Evolutionary conservation across 805 yeast species (phyloP).

Genomic region (Kazachstania taianensis): DNA sequence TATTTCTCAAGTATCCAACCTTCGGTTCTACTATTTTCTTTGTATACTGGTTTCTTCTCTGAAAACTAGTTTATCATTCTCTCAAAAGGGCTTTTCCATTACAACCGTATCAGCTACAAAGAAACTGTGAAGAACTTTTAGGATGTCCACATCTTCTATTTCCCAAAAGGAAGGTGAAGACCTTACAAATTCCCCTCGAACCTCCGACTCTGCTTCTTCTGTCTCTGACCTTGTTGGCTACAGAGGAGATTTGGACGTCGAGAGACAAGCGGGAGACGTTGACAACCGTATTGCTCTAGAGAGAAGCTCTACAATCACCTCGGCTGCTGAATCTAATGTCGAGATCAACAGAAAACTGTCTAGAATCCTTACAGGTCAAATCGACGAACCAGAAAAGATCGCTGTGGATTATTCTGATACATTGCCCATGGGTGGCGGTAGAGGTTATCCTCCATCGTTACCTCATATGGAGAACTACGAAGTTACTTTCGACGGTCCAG

Average conservation of each 20-base stretch:
- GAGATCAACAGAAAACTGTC: conserved; percentile 10
- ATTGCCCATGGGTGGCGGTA: conserved; percentile 58
- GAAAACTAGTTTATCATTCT: no score
- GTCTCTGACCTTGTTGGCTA: conserved; percentile 10
- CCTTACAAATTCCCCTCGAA: conserved; percentile 1
- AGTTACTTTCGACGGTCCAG: conserved; percentile 46
- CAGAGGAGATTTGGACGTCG: conserved; percentile 1
- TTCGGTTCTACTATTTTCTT: no score
- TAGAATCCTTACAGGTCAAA: conserved; percentile 9
- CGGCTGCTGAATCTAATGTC: conserved; percentile 10
- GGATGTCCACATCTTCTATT: conserved; percentile 3
- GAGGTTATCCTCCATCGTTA: conserved; percentile 51
- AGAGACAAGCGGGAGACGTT: background rate
- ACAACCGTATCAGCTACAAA: no score
- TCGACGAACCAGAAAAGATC: conserved; percentile 7
- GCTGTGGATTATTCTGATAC: conserved; percentile 7
- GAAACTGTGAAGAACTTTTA: no score
- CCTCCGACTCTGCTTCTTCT: conserved; percentile 3
- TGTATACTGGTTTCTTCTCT: no score
- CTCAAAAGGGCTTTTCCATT: no score
- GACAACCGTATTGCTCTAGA: background rate
- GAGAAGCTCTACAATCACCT: conserved; percentile 9
- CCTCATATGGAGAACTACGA: conserved; percentile 48
- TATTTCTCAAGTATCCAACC: no score
- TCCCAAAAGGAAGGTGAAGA: conserved; percentile 7